Conservation (phyloP, 169 alveolate genomes). For the Theileria equi region DNA sequence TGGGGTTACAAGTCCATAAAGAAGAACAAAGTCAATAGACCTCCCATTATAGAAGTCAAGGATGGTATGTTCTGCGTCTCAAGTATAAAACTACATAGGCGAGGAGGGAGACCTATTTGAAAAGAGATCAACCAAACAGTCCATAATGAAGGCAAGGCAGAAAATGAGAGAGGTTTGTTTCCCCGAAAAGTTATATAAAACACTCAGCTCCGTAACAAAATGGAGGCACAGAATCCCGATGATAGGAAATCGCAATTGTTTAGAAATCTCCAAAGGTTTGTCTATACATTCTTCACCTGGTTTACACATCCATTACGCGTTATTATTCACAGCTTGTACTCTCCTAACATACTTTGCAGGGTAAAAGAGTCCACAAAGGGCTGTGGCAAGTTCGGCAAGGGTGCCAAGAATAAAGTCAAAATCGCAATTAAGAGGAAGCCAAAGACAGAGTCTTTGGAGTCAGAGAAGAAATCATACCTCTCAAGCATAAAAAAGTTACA, state of each 20-base stretch:
- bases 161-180: conserved; percentile 44
- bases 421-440: conserved; percentile 31
- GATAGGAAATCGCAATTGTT: conserved; percentile 3
- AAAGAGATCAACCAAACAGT: conserved; percentile 15
- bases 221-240: conserved; percentile 25
- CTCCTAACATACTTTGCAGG: conserved; percentile 6
- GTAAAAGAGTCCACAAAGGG: conserved; percentile 36
- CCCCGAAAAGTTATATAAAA: not conserved
- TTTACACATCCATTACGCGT: not conserved
- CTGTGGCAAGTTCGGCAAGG: conserved; percentile 45
- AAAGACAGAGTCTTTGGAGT: conserved; percentile 14
- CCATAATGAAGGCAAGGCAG: conserved; percentile 42
- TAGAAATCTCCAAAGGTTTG: conserved; percentile 19
- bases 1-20: conserved; percentile 73
- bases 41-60: conserved; percentile 54
- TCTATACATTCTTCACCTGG: not conserved
- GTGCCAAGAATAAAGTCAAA: conserved; percentile 41
- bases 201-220: conserved; percentile 51
- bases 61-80: conserved; percentile 13
- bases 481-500: conserved; percentile 51
- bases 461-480: conserved; percentile 45
- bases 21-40: conserved; percentile 26
- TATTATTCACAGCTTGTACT: not conserved
- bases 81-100: conserved; percentile 12
- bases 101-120: conserved; percentile 36